phyloP scores from a whole-genome alignment of 2,329 filamentous ascomycete species.

The Cladophialophora carrionii region DNA sequence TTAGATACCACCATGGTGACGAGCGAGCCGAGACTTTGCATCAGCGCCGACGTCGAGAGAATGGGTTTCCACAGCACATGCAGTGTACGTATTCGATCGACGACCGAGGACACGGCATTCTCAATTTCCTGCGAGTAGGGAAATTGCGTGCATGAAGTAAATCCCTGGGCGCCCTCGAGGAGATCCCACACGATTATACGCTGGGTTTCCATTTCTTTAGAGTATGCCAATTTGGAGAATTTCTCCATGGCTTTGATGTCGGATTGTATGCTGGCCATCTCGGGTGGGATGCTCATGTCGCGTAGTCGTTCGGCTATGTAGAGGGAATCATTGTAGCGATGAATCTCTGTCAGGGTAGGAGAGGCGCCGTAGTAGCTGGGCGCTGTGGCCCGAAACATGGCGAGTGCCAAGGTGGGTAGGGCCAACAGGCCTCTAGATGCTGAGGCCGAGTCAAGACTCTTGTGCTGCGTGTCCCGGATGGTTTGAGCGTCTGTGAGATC shows the following conservation, averaged over 20 bases:
- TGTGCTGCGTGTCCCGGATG: slow-evolving; percentile 45
- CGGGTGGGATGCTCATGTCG: slow-evolving; percentile 45
- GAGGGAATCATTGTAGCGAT: slow-evolving; percentile 67
- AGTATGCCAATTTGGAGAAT: slow-evolving; percentile 65
- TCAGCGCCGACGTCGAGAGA: slow-evolving; percentile 61
- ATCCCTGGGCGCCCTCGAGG: slow-evolving; percentile 66
- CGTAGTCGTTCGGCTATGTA: slow-evolving; percentile 61
- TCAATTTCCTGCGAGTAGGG: slow-evolving; percentile 65
- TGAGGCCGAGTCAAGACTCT: slow-evolving; percentile 43
- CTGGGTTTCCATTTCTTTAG: slow-evolving; percentile 67
- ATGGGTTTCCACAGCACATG: slow-evolving; percentile 61
- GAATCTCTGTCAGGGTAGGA: slow-evolving; percentile 60
- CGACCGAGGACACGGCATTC: slow-evolving; percentile 60
- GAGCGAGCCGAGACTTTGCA: slow-evolving; percentile 65
- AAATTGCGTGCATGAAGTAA: slow-evolving; percentile 61
- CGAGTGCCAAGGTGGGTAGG: slow-evolving; percentile 53
- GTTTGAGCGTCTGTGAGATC: slow-evolving; percentile 49
- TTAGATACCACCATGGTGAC: slow-evolving; percentile 61
- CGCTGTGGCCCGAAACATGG: slow-evolving; percentile 56
- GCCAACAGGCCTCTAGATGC: slow-evolving; percentile 50
- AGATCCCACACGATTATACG: slow-evolving; percentile 65
- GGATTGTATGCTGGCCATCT: slow-evolving; percentile 49
- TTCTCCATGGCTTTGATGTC: slow-evolving; percentile 61
- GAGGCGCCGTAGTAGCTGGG: slow-evolving; percentile 52
- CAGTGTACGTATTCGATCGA: slow-evolving; percentile 61